Base-by-base conservation (phyloP, 768 basidiomycete genomes). In the Epithele typhae region DNA sequence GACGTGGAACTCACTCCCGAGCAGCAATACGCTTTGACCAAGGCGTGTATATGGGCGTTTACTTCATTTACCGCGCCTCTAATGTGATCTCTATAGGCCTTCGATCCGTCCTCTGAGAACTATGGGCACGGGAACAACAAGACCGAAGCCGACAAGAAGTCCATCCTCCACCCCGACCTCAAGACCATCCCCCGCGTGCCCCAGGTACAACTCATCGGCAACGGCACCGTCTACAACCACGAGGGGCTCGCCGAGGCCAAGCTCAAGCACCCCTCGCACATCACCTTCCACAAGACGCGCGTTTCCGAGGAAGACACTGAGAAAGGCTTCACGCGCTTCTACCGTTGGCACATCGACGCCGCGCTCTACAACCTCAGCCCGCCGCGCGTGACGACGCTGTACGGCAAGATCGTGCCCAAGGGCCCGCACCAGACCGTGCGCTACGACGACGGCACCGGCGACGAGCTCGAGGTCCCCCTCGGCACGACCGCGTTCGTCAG, bases 91-190 rank as follows among this genome's bases (percentile, higher is more conserved):
- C 11, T n/a, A 30, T 52, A 91, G 90, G 84, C 84, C 0, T 93
- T 93, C 61, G 91, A 93, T 61, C 80, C 78, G 2, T 43, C 66
- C 0, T 67, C 74, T 22, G 71, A 78, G 56, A 78, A 65, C 54
- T 92, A 93, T 57, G 91, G 92, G 0, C 91, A 93, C 58, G 89
- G 91, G 3, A 91, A 91, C 65, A 89, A 90, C 72, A 89, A 90
- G 73, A 90, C 86, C 0, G 77, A 82, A 45, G 67, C 70, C 36
- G 81, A 82, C 17, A 77, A 74, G 57, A 84, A 84, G 59, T 92
- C 90, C 3, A 85, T 93, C 57, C 79, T 92, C 12, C 89, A 92
- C 60, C 87, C 90, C 0, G 87, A 92, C 62, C 78, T 93, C 57
- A 94, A 92, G 73, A 92, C 88, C 33, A 90, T 95, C 51, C 90